phyloP scores from a whole-genome alignment of 164 flowering plant species.

The Umbilicus rupestris region DNA sequence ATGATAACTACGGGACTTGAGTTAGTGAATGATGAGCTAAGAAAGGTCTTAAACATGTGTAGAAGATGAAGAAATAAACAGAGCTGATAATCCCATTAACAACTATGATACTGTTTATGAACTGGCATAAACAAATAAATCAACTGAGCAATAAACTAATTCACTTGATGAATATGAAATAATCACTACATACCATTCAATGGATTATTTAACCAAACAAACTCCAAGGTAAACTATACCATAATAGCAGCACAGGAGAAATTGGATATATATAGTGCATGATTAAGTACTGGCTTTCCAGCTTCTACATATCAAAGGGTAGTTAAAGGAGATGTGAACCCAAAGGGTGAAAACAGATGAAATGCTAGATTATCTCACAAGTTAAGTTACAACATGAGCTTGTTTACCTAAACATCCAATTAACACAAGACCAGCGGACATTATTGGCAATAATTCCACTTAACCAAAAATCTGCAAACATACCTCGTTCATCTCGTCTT shows the following conservation, averaged over 20 bases:
- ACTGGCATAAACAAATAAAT: background rate
- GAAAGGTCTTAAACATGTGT: background rate
- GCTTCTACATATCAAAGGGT: background rate
- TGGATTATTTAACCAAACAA: background rate
- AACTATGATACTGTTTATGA: background rate
- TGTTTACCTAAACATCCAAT: background rate
- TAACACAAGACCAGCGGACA: background rate
- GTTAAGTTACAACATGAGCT: background rate
- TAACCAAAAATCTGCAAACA: background rate
- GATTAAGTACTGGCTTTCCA: background rate
- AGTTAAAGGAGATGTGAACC: background rate
- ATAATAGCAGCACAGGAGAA: background rate
- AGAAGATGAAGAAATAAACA: background rate
- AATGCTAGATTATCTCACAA: background rate
- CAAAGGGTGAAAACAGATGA: background rate
- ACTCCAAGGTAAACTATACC: background rate
- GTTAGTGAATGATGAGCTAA: background rate
- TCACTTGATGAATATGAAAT: background rate
- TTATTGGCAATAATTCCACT: too few relatives aligned
- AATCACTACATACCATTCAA: background rate
- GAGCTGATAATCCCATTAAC: background rate
- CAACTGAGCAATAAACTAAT: background rate
- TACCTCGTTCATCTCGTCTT: conserved; percentile 69
- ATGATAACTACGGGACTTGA: background rate
- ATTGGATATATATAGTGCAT: background rate